Conservation (phyloP, 257 asterid genomes). For the Scutellaria minor region DNA sequence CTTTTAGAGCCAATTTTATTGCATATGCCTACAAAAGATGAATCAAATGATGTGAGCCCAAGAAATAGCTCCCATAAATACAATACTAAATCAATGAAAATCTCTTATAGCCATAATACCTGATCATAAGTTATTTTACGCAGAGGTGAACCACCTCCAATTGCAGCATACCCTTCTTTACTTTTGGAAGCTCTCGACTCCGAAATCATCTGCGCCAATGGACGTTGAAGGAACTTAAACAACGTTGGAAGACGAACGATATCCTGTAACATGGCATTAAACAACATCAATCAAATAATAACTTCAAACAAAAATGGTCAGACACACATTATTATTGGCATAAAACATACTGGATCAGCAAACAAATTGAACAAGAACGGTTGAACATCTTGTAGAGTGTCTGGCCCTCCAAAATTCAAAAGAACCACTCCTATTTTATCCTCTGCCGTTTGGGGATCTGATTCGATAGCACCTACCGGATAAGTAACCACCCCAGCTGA, state of each 20-base stretch:
- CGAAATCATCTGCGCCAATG: slow-evolving; percentile 89
- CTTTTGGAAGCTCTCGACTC: slow-evolving; percentile 87
- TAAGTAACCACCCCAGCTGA: slow-evolving; percentile 55
- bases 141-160: slow-evolving; percentile 98
- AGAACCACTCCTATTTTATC: slow-evolving; percentile 89
- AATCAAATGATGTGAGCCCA: slow-evolving; percentile 32
- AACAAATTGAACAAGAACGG: slow-evolving; percentile 87
- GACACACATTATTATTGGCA: not conserved
- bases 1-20: slow-evolving; percentile 65
- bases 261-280: slow-evolving; percentile 56
- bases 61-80: not conserved
- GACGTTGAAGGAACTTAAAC: slow-evolving; percentile 86
- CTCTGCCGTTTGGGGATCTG: slow-evolving; percentile 48
- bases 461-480: slow-evolving; percentile 43
- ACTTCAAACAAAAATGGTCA: slow-evolving; percentile 3
- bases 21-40: slow-evolving; percentile 70
- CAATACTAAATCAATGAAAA: not conserved
- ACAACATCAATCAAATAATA: slow-evolving; percentile 21
- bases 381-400: slow-evolving; percentile 90
- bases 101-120: slow-evolving; percentile 44
- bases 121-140: slow-evolving; percentile 90
- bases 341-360: slow-evolving; percentile 83
- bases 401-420: slow-evolving; percentile 95
- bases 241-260: slow-evolving; percentile 94
- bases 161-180: slow-evolving; percentile 97